Evolutionary conservation across 2,329 filamentous ascomycete genomes (phyloP).

Genomic region (Pseudocercospora crystallina): DNA sequence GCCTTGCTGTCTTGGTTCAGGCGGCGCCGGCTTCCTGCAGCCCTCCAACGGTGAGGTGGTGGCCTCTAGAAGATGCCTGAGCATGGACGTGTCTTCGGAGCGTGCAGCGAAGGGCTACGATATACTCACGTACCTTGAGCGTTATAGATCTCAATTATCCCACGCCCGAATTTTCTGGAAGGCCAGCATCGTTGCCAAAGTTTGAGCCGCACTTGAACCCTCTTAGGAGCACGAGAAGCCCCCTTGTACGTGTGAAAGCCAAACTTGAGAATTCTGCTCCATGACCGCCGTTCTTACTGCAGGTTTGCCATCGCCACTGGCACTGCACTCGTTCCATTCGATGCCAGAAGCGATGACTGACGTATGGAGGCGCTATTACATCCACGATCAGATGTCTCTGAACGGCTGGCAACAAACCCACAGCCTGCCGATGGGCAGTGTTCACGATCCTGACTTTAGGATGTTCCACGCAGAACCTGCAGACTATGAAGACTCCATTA

Average conservation of each 20-base stretch:
- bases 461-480: constrained; percentile 27
- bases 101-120: constrained; percentile 1
- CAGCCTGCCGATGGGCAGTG: constrained; percentile 22
- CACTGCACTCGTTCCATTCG: constrained; percentile 15
- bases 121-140: neutral
- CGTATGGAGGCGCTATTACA: constrained; percentile 24
- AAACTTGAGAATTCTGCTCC: constrained; percentile 26
- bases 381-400: constrained; percentile 22
- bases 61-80: constrained; percentile 8
- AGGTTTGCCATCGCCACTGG: constrained; percentile 17
- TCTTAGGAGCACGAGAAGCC: constrained; percentile 12
- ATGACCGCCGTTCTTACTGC: constrained; percentile 23
- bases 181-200: constrained; percentile 6
- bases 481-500: constrained; percentile 23
- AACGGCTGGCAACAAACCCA: constrained; percentile 24
- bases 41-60: constrained; percentile 8
- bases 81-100: constrained; percentile 4
- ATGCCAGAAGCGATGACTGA: constrained; percentile 22
- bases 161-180: constrained; percentile 12
- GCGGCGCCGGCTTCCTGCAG: constrained; percentile 2
- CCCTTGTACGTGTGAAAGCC: constrained; percentile 21
- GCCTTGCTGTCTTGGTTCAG: constrained; percentile 8
- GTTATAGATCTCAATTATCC: neutral
- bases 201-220: constrained; percentile 26
- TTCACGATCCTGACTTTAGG: constrained; percentile 31